phyloP scores from a whole-genome alignment of 2,329 filamentous ascomycete species.

The Microdochium nivale region DNA sequence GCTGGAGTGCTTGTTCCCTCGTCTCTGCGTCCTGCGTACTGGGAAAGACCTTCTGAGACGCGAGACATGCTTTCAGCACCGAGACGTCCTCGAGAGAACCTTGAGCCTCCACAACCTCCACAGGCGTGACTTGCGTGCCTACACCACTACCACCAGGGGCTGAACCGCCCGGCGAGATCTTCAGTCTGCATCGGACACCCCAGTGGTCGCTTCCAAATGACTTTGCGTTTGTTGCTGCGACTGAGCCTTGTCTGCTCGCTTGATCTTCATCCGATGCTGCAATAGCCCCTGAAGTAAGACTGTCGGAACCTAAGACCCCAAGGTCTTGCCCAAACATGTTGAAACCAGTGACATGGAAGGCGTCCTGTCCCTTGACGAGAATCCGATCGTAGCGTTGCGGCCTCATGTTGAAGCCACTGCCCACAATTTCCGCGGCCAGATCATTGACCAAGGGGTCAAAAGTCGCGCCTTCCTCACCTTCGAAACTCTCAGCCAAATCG shows the following conservation, averaged over 20 bases:
- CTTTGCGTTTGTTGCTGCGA: not conserved
- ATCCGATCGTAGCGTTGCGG: conserved; percentile 61
- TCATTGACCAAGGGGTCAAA: conserved; percentile 52
- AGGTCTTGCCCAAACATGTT: conserved; percentile 47
- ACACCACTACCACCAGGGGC: conserved; percentile 7
- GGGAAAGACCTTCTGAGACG: conserved; percentile 33
- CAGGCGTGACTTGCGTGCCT: conserved; percentile 18
- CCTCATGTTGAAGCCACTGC: conserved; percentile 36
- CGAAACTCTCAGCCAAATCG: conserved; percentile 26
- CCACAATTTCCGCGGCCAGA: conserved; percentile 42
- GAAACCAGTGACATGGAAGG: conserved; percentile 34
- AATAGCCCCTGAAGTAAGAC: not conserved
- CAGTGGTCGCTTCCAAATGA: conserved; percentile 47
- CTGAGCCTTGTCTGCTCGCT: conserved; percentile 1
- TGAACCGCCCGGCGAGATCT: conserved; percentile 6
- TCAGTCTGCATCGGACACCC: conserved; percentile 40
- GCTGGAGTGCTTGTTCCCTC: conserved; percentile 33
- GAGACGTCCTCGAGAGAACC: conserved; percentile 19
- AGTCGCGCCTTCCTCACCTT: conserved; percentile 57
- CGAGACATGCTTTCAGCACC: conserved; percentile 28
- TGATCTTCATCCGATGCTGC: not conserved
- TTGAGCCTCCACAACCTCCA: conserved; percentile 22
- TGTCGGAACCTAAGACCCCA: conserved; percentile 7
- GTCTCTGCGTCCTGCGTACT: conserved; percentile 29
- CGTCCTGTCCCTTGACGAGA: conserved; percentile 34